phyloP scores from a whole-genome alignment of 768 basidiomycete species.

The Tephrocybe rancida region DNA sequence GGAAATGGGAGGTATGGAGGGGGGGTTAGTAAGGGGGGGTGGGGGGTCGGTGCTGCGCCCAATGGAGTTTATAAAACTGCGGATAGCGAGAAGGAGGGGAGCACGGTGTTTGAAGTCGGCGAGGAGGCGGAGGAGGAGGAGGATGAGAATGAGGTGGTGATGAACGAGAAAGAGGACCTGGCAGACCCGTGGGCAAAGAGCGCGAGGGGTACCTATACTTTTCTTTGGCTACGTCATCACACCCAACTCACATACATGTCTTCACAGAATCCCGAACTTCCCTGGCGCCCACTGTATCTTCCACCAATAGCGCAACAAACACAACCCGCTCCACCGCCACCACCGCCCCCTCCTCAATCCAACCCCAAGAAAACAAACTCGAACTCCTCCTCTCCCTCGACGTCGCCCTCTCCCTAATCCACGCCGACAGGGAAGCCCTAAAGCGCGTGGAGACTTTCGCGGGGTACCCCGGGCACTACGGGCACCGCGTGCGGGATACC shows the following conservation, averaged over 20 bases:
- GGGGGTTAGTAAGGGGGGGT: conserved; percentile 20
- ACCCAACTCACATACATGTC: neutral
- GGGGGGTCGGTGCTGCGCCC: conserved; percentile 22
- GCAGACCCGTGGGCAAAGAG: conserved; percentile 14
- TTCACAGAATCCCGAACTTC: conserved; percentile 2
- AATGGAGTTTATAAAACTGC: conserved; percentile 28
- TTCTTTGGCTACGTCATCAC: neutral
- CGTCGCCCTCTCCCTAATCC: conserved; percentile 88
- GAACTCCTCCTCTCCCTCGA: conserved; percentile 93
- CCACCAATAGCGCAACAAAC: conserved; percentile 5
- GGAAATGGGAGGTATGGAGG: conserved; percentile 10
- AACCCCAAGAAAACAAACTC: conserved; percentile 42
- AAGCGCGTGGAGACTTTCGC: conserved; percentile 93
- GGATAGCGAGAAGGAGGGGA: conserved; percentile 40
- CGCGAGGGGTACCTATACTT: neutral
- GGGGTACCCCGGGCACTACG: conserved; percentile 85
- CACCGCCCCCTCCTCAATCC: neutral
- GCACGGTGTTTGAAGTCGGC: conserved; percentile 54
- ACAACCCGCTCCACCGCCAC: too few relatives aligned
- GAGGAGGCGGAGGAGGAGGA: conserved; percentile 37
- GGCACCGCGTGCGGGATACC: conserved; percentile 86
- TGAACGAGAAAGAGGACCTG: conserved; percentile 17
- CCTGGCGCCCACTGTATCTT: conserved; percentile 2
- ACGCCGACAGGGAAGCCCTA: conserved; percentile 86
- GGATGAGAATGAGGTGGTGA: neutral